Base-by-base conservation (phyloP, 1,139 yeast genomes). In the Debaryomyces nepalensis region DNA sequence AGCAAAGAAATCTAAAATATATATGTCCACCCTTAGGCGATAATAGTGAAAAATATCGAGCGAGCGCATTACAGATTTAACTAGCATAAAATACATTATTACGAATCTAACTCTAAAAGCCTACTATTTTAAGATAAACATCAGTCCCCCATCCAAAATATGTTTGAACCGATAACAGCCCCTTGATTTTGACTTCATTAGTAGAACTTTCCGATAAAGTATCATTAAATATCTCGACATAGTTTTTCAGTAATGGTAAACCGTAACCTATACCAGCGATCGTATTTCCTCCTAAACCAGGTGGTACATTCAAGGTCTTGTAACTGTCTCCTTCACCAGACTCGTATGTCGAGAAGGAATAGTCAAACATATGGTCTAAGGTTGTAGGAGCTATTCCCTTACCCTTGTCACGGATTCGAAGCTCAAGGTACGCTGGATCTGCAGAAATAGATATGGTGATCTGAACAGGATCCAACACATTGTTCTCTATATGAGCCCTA, bases 221-320 rank as follows among this genome's bases (percentile, higher is more conserved):
- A 30, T 68, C 72, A 45, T 72, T 71, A 51, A 73, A 73, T 2
- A 70, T 66, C 51, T 73, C 77, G n/a, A 71, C 63, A 51, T 73
- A 73, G 47, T 68, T 69, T 55, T 80, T 79, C 66, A 93, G 87
- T 47, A 91, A 68, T 1, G 98, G 98, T 41, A 91, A 65, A 0
- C 99, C 99, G 58, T 89, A 91, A 0, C 99, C 99, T 87, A 93
- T 85, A 0, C 99, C 99, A 0, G 97, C 97, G 24, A 90, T 88
- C 5, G 81, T 77, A 54, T 84, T 81, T 0, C 85, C 84, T 1
- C 84, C 87, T 26, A 57, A 63, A 0, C 90, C 95, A 0, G 95
- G 95, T 14, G 87, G 82, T 14, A 79, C 78, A 54, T 86, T 86
- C 43, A 82, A 64, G 0, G 87, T 75, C 58, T 77, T 78, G 58